Evolutionary conservation across 2,329 filamentous ascomycete species (phyloP).

Genomic region (Biscogniauxia mediterranea): DNA sequence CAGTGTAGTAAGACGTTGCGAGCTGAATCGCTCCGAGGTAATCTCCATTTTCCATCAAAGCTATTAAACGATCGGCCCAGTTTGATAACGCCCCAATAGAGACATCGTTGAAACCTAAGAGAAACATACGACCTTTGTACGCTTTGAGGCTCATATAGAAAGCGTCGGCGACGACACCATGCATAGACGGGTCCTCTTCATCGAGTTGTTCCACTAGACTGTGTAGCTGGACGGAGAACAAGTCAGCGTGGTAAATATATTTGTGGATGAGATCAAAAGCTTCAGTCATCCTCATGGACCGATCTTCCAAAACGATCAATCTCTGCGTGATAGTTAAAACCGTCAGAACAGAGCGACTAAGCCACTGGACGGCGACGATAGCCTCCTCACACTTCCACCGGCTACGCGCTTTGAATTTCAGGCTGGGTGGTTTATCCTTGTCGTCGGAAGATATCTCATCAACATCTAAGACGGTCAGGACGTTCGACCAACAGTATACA

Average conservation of each 20-base stretch:
- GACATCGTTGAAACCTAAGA: constrained; percentile 91
- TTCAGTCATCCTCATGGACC: constrained; percentile 85
- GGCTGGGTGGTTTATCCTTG: constrained; percentile 72
- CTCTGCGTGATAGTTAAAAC: constrained; percentile 93
- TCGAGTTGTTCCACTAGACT: constrained; percentile 83
- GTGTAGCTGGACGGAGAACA: constrained; percentile 86
- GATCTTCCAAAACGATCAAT: constrained; percentile 88
- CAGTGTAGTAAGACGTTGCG: constrained; percentile 88
- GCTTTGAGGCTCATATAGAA: constrained; percentile 97
- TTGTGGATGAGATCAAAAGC: constrained; percentile 89
- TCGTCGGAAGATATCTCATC: constrained; percentile 68
- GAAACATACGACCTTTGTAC: constrained; percentile 90
- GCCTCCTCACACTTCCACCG: constrained; percentile 93
- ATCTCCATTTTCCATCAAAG: constrained; percentile 95
- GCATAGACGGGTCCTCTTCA: constrained; percentile 83
- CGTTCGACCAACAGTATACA: constrained; percentile 97
- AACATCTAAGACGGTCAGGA: constrained; percentile 90
- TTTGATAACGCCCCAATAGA: constrained; percentile 91
- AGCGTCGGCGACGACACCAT: constrained; percentile 93
- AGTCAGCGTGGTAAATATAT: constrained; percentile 86
- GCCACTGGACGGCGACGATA: constrained; percentile 95
- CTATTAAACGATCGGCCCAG: constrained; percentile 91
- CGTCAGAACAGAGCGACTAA: constrained; percentile 87
- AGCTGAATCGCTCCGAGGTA: constrained; percentile 88
- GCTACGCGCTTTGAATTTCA: constrained; percentile 79